Conservation (phyloP, 768 basidiomycete genomes). For the Sarcodon aspratus region DNA sequence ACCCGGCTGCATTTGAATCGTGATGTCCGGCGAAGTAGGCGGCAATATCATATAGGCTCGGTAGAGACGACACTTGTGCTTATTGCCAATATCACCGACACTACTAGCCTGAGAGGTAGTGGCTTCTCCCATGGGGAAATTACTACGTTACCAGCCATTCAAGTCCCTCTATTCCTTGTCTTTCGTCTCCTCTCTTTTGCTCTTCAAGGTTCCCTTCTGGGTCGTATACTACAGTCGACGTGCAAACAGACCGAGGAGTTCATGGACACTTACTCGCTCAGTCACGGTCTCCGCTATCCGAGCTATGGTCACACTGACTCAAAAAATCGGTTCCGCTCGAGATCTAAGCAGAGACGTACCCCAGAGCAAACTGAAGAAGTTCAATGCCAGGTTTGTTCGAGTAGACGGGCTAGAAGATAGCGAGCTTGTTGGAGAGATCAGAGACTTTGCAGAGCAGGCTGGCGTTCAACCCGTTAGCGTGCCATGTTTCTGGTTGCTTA, state of each 20-base stretch:
- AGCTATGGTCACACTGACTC: background rate
- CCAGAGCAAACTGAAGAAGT: background rate
- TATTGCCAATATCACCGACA: too few relatives aligned
- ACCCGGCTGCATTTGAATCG: too few relatives aligned
- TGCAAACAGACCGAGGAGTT: conserved; percentile 1
- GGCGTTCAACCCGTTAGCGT: conserved; percentile 2
- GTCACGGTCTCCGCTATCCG: conserved; percentile 2
- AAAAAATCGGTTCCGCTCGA: too few relatives aligned
- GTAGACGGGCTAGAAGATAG: conserved; percentile 5
- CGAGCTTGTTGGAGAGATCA: background rate
- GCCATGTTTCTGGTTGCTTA: conserved; percentile 10
- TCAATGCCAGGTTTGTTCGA: conserved; percentile 8
- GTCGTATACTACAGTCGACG: conserved; percentile 3
- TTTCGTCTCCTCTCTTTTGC: background rate
- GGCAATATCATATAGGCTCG: too few relatives aligned
- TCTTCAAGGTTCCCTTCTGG: conserved; percentile 7
- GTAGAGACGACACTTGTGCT: too few relatives aligned
- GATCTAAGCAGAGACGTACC: conserved; percentile 1
- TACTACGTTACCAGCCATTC: too few relatives aligned
- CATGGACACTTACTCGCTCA: conserved; percentile 5
- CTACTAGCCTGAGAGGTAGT: too few relatives aligned
- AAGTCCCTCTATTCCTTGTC: too few relatives aligned
- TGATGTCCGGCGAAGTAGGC: too few relatives aligned
- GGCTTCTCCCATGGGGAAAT: too few relatives aligned
- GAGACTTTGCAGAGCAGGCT: conserved; percentile 1